Percentiles rank a stretch among this genome's conserved stretches.
Conservation (phyloP, 345 rosid genomes). For the Raphanus raphanistrum region DNA sequence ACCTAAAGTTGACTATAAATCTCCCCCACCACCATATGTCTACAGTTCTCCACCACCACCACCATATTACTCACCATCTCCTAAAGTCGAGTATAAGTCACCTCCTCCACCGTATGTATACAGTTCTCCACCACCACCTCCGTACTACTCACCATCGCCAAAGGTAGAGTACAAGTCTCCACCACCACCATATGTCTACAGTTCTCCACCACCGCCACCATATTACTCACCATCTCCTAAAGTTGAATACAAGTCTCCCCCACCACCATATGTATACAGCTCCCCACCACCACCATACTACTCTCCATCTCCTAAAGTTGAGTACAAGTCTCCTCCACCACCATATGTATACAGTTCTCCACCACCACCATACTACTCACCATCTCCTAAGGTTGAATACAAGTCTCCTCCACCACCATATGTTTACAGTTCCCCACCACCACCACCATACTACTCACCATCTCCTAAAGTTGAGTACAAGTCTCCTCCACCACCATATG, state of each 20-base stretch:
- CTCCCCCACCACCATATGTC: background rate
- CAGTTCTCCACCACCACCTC: background rate
- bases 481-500: background rate
- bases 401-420: background rate
- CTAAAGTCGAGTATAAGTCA: background rate
- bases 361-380: constrained; percentile 22
- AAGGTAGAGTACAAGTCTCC: constrained; percentile 8
- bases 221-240: constrained; percentile 16
- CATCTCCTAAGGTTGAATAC: background rate
- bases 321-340: constrained; percentile 18
- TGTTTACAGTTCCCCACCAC: background rate
- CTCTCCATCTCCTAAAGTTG: background rate
- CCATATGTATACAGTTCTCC: constrained; percentile 13
- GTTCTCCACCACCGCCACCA: constrained; percentile 16
- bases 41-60: background rate
- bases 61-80: background rate
- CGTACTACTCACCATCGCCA: background rate
- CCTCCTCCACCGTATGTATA: background rate
- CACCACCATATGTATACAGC: constrained; percentile 18
- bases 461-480: background rate
- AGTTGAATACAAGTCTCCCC: background rate
- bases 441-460: background rate
- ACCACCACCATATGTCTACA: constrained; percentile 18
- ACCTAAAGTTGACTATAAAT: background rate
- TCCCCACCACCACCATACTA: constrained; percentile 24